Evolutionary conservation across 2,329 filamentous ascomycete species (phyloP).

Genomic region (Dothideomycetidae sp.): DNA sequence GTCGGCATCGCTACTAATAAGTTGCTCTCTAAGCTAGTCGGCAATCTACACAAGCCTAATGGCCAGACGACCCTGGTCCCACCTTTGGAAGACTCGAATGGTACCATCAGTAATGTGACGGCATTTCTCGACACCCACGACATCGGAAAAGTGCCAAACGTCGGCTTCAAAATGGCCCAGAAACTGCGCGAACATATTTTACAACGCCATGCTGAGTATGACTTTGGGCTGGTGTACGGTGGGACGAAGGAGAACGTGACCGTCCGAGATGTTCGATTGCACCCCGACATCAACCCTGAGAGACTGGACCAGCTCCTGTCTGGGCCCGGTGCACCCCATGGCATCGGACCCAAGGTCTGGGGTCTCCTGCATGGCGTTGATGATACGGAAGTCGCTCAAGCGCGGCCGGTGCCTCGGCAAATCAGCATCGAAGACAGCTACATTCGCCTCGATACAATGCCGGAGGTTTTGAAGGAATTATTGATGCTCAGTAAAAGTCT

Average conservation of each 20-base stretch:
- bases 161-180: constrained; percentile 66
- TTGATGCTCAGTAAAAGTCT: constrained; percentile 54
- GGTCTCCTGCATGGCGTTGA: constrained; percentile 69
- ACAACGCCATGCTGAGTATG: constrained; percentile 30
- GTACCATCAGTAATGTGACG: constrained; percentile 28
- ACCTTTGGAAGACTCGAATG: constrained; percentile 33
- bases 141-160: constrained; percentile 69
- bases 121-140: constrained; percentile 62
- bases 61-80: constrained; percentile 74
- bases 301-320: constrained; percentile 54
- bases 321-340: constrained; percentile 55
- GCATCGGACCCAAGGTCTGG: constrained; percentile 63
- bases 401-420: constrained; percentile 60
- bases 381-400: constrained; percentile 55
- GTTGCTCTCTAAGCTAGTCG: constrained; percentile 69
- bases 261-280: constrained; percentile 49
- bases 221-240: constrained; percentile 34
- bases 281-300: constrained; percentile 48
- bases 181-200: constrained; percentile 49
- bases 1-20: constrained; percentile 84
- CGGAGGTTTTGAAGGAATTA: constrained; percentile 54
- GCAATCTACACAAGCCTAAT: constrained; percentile 71
- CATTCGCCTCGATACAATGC: constrained; percentile 49
- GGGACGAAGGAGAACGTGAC: constrained; percentile 43
- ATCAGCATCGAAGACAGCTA: constrained; percentile 96